phyloP scores from a whole-genome alignment of 164 flowering plant species.

The Annona squamosa region DNA sequence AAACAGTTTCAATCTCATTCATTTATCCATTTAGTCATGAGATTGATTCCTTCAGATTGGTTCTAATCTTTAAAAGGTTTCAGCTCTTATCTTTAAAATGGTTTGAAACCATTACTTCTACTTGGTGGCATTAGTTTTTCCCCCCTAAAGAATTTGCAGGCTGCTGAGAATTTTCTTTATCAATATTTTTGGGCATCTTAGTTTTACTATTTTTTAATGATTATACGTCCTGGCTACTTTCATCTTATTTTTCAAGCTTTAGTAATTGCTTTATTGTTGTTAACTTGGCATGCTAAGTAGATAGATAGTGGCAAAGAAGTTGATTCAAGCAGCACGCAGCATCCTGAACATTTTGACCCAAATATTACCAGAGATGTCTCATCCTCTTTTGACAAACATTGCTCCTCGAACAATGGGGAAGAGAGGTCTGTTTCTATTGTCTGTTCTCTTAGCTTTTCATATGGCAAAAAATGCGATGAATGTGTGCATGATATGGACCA shows the following conservation, averaged over 20 bases:
- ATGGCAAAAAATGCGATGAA: background rate
- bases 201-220: too few relatives aligned
- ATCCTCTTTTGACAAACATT: conserved; percentile 11
- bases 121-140: too few relatives aligned
- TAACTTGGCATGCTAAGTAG: background rate
- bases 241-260: background rate
- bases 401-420: conserved; percentile 17
- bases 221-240: background rate
- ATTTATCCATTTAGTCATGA: too few relatives aligned
- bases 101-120: too few relatives aligned
- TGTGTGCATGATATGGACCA: background rate
- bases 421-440: conserved; percentile 22
- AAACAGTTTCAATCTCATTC: too few relatives aligned
- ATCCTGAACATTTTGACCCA: background rate
- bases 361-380: conserved; percentile 1
- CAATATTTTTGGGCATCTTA: too few relatives aligned
- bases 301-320: background rate
- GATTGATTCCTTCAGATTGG: too few relatives aligned
- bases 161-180: too few relatives aligned
- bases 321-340: background rate
- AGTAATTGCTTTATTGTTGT: too few relatives aligned
- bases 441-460: background rate
- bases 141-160: too few relatives aligned
- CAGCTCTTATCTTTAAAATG: too few relatives aligned
- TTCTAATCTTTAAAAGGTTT: too few relatives aligned